Evolutionary conservation across 148 eudicot genomes (phyloP).

Genomic region (Rhododendron molle): DNA sequence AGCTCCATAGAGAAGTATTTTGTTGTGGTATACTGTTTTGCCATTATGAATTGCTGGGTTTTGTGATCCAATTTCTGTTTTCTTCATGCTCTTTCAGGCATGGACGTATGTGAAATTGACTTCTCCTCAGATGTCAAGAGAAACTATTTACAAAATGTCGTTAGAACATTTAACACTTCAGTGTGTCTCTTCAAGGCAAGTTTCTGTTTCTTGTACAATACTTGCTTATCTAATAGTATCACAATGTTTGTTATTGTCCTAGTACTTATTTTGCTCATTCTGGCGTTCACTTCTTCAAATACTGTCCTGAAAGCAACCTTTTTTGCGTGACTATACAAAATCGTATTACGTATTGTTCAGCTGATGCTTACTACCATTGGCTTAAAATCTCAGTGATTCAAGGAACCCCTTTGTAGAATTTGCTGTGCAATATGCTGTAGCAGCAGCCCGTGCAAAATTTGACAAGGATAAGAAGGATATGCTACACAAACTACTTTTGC

Average conservation of each 20-base stretch:
- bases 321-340: background rate
- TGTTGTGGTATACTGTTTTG: background rate
- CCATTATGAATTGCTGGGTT: background rate
- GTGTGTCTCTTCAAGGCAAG: conserved; percentile 76
- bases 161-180: conserved; percentile 57
- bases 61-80: background rate
- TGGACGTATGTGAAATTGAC: conserved; percentile 92
- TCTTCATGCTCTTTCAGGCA: conserved; percentile 40
- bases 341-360: background rate
- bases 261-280: background rate
- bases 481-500: conserved; percentile 63
- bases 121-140: conserved; percentile 94
- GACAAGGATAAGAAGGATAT: conserved; percentile 51
- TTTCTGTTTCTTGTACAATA: conserved; percentile 2
- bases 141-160: conserved; percentile 78
- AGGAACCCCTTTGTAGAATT: conserved; percentile 96
- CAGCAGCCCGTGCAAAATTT: conserved; percentile 71
- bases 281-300: background rate
- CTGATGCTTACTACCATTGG: conserved; percentile 2
- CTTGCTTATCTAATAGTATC: background rate
- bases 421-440: conserved; percentile 87
- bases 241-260: background rate
- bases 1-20: background rate
- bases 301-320: background rate
- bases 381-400: conserved; percentile 48